These are phyloP conservation scores for Tylopilus rubrobrunneus DNA, from an alignment of 768 basidiomycete genomes.

Conservation along the genomic window DNA sequence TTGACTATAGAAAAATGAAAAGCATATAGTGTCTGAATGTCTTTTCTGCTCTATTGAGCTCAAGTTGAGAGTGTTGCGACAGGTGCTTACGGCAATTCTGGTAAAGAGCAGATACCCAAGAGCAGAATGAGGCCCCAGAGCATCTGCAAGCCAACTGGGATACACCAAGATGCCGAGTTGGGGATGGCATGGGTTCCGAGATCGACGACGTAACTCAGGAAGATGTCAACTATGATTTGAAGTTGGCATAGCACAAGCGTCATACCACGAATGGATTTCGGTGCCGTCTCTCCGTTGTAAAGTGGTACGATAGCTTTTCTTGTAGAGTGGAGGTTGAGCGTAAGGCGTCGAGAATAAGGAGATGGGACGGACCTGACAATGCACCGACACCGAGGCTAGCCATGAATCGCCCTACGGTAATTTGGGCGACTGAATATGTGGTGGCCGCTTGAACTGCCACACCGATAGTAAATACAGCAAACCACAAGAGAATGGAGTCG, in stretches of 20 bases:
- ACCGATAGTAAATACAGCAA: constrained; percentile 13
- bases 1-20: constrained; percentile 69
- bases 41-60: constrained; percentile 33
- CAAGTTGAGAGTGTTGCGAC: background rate
- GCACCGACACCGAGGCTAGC: constrained; percentile 15
- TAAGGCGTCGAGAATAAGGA: background rate
- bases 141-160: constrained; percentile 13
- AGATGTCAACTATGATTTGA: constrained; percentile 68
- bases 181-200: constrained; percentile 10
- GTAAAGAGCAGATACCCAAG: constrained; percentile 12
- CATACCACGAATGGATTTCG: constrained; percentile 68
- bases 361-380: constrained; percentile 6
- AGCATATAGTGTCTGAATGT: constrained; percentile 76
- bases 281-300: constrained; percentile 77
- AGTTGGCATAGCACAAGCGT: constrained; percentile 73
- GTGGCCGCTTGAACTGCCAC: constrained; percentile 14
- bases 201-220: constrained; percentile 68
- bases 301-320: constrained; percentile 53
- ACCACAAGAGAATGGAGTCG: constrained; percentile 12
- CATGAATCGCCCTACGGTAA: constrained; percentile 13
- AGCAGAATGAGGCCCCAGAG: constrained; percentile 11
- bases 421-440: constrained; percentile 11
- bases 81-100: constrained; percentile 34
- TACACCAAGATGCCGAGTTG: constrained; percentile 15
- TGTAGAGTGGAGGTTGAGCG: background rate